Conservation (phyloP, 2,329 filamentous ascomycete genomes). For the Amauroascus verrucosus region DNA sequence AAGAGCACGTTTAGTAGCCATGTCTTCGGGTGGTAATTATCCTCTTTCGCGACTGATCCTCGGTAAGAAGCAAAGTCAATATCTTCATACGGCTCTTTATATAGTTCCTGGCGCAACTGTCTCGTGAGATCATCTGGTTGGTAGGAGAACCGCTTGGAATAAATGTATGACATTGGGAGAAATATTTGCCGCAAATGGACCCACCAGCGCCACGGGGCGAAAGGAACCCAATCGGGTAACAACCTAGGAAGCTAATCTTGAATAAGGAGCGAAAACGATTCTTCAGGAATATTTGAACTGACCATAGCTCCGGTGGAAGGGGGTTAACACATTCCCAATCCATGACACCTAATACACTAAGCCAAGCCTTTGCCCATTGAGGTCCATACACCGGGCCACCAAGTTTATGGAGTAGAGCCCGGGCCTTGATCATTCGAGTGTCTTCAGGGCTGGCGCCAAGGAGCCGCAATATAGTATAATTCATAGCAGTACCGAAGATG, state of each 20-base stretch:
- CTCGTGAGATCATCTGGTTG: conserved; percentile 64
- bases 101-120: conserved; percentile 68
- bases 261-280: not conserved
- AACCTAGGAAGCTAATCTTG: conserved; percentile 38
- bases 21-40: conserved; percentile 91
- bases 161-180: conserved; percentile 80
- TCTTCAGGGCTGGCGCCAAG: conserved; percentile 78
- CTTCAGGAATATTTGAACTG: not conserved
- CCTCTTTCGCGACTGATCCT: conserved; percentile 66
- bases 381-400: conserved; percentile 76
- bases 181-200: conserved; percentile 98
- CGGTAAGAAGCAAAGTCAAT: conserved; percentile 70
- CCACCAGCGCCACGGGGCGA: conserved; percentile 94
- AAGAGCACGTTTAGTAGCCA: conserved; percentile 72
- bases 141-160: conserved; percentile 70
- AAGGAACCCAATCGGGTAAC: conserved; percentile 78
- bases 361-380: conserved; percentile 97
- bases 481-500: conserved; percentile 81
- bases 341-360: conserved; percentile 70
- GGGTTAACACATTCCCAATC: conserved; percentile 93
- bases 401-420: conserved; percentile 69
- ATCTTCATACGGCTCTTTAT: conserved; percentile 63
- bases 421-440: conserved; percentile 72
- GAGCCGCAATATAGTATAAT: conserved; percentile 71
- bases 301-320: conserved; percentile 84